phyloP scores from a whole-genome alignment of 257 asterid species.

The Penstemon davidsonii region DNA sequence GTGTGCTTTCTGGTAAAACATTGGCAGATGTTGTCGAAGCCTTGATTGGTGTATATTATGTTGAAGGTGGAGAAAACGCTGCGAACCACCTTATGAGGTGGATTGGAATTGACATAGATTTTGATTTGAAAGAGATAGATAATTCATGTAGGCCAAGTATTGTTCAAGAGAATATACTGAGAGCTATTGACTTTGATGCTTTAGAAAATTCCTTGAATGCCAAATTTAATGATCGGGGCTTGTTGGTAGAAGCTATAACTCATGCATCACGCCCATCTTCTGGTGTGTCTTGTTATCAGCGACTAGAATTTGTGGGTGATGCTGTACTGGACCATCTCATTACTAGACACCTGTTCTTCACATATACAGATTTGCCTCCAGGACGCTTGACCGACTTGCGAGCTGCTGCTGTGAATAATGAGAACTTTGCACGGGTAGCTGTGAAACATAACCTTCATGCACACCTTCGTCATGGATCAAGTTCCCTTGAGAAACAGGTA shows the following conservation, averaged over 20 bases:
- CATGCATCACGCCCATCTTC: conserved; percentile 99
- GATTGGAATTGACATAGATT: conserved; percentile 86
- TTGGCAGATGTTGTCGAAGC: conserved; percentile 99
- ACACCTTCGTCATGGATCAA: conserved; percentile 98
- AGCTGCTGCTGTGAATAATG: conserved; percentile 99
- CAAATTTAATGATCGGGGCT: conserved; percentile 65
- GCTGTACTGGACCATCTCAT: conserved; percentile 98
- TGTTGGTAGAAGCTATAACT: conserved; percentile 94
- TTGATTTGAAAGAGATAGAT: conserved; percentile 62
- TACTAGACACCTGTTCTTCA: conserved; percentile 82
- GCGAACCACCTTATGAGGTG: conserved; percentile 97
- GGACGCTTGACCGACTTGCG: conserved; percentile 96
- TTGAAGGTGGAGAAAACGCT: conserved; percentile 88
- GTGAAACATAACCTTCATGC: conserved; percentile 83
- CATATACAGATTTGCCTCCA: conserved; percentile 95
- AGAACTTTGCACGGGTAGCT: conserved; percentile 96
- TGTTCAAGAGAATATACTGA: conserved; percentile 69
- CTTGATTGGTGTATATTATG: conserved; percentile 85
- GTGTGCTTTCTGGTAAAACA: conserved; percentile 95
- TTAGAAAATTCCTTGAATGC: conserved; percentile 66
- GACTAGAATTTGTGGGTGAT: conserved; percentile 97
- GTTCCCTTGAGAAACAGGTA: conserved; percentile 96
- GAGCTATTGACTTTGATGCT: conserved; percentile 73
- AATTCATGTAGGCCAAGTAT: conserved; percentile 46
- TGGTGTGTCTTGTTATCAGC: conserved; percentile 95